These are phyloP conservation scores for Musa beccarii DNA, from an alignment of 176 grass and related monocot genomes.

Conservation along the genomic window DNA sequence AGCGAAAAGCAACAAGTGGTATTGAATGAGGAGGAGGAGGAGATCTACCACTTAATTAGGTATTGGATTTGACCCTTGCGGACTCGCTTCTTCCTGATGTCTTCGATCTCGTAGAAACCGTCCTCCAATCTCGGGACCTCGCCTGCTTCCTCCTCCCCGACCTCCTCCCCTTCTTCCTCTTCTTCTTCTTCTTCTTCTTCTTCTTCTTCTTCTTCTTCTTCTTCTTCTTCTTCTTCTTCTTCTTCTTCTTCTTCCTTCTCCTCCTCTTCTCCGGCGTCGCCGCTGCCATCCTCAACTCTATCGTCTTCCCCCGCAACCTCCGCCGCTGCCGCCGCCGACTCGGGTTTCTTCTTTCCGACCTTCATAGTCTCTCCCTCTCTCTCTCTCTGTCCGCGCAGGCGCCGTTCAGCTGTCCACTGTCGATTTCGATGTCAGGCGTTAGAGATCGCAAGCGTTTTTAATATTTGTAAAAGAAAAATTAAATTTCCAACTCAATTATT, in stretches of 20 bases:
- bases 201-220: not conserved
- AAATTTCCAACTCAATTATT: too few species aligned
- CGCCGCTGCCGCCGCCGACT: not conserved
- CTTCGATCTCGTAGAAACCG: constrained; percentile 80
- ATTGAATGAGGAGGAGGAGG: constrained; percentile 2
- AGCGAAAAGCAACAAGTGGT: not conserved
- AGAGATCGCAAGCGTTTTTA: too few species aligned
- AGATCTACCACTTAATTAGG: constrained; percentile 75
- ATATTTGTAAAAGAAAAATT: too few species aligned
- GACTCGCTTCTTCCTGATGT: constrained; percentile 53
- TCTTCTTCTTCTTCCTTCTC: not conserved
- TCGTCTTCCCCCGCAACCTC: not conserved
- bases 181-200: not conserved
- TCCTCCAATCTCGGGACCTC: constrained; percentile 54
- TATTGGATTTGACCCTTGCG: constrained; percentile 66
- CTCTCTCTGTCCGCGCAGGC: not conserved
- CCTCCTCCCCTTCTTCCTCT: not conserved
- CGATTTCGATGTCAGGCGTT: not conserved
- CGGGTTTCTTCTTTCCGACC: constrained; percentile 3
- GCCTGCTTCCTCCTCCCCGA: not conserved
- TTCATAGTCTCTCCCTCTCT: not conserved
- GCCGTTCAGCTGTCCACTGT: not conserved
- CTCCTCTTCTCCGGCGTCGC: not conserved
- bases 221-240: not conserved
- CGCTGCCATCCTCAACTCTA: not conserved